Conservation (phyloP, 1,284 basidiomycete species). For the Lignosus rhinocerotis region DNA sequence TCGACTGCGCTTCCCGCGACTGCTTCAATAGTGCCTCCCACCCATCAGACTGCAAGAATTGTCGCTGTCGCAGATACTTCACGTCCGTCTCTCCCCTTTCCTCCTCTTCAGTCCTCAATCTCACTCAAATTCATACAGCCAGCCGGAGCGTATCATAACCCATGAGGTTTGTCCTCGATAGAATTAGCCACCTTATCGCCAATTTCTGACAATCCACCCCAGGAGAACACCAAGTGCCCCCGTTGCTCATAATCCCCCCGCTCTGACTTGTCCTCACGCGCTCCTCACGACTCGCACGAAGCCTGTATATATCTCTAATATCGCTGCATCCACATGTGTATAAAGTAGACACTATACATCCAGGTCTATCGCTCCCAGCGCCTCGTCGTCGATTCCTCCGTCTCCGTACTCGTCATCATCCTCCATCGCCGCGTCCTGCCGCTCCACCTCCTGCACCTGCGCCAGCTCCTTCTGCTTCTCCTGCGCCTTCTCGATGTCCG, state of each 20-base stretch:
- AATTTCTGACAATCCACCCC: neutral
- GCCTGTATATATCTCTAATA: constrained; percentile 14
- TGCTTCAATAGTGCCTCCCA: constrained; percentile 56
- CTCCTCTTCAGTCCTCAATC: neutral
- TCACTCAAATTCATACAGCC: constrained; percentile 21
- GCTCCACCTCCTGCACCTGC: constrained; percentile 42
- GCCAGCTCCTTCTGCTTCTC: constrained; percentile 69
- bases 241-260: constrained; percentile 13
- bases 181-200: too few species aligned
- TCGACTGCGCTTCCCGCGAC: constrained; percentile 51
- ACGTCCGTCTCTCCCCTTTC: constrained; percentile 39
- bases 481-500: constrained; percentile 82
- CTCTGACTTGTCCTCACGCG: neutral
- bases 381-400: constrained; percentile 70
- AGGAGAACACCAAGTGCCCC: constrained; percentile 18
- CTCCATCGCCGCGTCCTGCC: constrained; percentile 32
- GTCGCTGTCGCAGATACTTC: constrained; percentile 60
- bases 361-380: constrained; percentile 62
- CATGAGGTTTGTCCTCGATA: constrained; percentile 27
- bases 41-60: constrained; percentile 46
- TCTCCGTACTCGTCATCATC: constrained; percentile 54
- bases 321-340: constrained; percentile 13
- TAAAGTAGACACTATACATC: constrained; percentile 32
- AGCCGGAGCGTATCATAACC: constrained; percentile 34
- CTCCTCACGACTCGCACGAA: constrained; percentile 5